Percentiles rank a stretch among this genome's conserved stretches.
Evolutionary conservation across 805 yeast genomes (phyloP).

Genomic region (Suhomyces pyralidae): DNA sequence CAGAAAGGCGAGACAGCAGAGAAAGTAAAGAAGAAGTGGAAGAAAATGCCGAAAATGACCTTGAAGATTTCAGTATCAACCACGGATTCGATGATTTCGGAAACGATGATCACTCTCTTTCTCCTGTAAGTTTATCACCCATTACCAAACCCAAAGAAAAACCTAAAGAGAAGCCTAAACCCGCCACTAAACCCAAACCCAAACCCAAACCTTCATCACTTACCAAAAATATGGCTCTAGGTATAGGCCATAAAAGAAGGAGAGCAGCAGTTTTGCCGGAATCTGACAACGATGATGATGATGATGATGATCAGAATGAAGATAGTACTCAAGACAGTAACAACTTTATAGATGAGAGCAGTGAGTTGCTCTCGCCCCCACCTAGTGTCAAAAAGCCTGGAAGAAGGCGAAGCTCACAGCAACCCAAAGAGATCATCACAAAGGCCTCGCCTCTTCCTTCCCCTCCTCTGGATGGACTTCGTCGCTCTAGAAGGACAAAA

Average conservation of each 20-base stretch:
- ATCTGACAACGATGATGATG: slow-evolving; percentile 20
- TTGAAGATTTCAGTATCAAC: slow-evolving; percentile 7
- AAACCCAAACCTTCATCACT: slow-evolving; percentile 15
- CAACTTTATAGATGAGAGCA: slow-evolving; percentile 2
- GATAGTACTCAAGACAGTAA: slow-evolving; percentile 25
- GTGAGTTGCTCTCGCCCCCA: slow-evolving; percentile 11
- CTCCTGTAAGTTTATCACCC: slow-evolving; percentile 17
- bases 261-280: slow-evolving; percentile 11
- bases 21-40: slow-evolving; percentile 3
- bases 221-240: slow-evolving; percentile 35
- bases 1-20: slow-evolving; percentile 11
- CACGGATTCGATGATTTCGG: slow-evolving; percentile 6
- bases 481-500: slow-evolving; percentile 65
- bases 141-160: slow-evolving; percentile 5
- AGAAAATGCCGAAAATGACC: slow-evolving; percentile 7
- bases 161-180: not conserved
- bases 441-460: slow-evolving; percentile 37
- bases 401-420: slow-evolving; percentile 10
- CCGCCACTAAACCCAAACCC: not conserved
- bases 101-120: slow-evolving; percentile 6
- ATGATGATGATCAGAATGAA: slow-evolving; percentile 20
- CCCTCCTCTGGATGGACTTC: slow-evolving; percentile 46
- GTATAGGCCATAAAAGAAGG: slow-evolving; percentile 11
- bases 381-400: slow-evolving; percentile 12
- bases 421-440: slow-evolving; percentile 1